Conservation (phyloP, 177 flowering plant species). For the Tripterygium wilfordii region DNA sequence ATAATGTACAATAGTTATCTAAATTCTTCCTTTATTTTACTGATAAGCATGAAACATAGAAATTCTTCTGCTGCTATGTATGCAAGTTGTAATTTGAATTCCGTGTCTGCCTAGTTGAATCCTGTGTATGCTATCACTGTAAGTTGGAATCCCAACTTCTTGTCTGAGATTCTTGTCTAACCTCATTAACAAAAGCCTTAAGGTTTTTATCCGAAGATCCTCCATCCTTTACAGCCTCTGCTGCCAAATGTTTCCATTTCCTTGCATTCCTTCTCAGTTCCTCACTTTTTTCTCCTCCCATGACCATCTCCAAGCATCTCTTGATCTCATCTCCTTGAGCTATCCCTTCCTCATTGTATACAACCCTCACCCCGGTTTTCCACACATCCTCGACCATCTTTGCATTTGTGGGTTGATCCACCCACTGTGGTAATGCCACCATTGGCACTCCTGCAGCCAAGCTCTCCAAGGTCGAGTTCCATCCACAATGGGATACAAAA, state of each 20-base stretch:
- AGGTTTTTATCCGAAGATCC: slow-evolving; percentile 25
- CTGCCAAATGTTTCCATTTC: slow-evolving; percentile 29
- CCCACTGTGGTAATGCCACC: slow-evolving; percentile 31
- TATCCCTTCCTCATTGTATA: slow-evolving; percentile 15
- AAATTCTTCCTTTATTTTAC: too few relatives aligned
- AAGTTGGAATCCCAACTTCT: too few relatives aligned
- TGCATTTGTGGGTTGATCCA: slow-evolving; percentile 28
- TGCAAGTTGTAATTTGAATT: too few relatives aligned
- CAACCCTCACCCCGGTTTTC: slow-evolving; percentile 19
- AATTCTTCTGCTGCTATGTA: too few relatives aligned
- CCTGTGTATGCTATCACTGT: too few relatives aligned
- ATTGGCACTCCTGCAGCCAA: slow-evolving; percentile 24
- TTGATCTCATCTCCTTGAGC: slow-evolving; percentile 20
- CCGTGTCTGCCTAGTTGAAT: too few relatives aligned
- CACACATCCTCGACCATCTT: slow-evolving; percentile 27
- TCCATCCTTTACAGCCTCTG: slow-evolving; percentile 23
- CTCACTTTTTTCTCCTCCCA: slow-evolving; percentile 13
- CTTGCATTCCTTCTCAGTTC: slow-evolving; percentile 17
- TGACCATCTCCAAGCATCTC: slow-evolving; percentile 20
- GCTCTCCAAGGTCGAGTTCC: slow-evolving; percentile 57
- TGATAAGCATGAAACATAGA: too few relatives aligned
- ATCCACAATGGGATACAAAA: slow-evolving; percentile 58
- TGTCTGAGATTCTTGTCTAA: not conserved
- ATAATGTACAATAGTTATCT: too few relatives aligned
- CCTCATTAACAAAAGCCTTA: slow-evolving; percentile 13